Evolutionary conservation across 129 eudicot genomes (phyloP).

Genomic region (Flaveria brownii): DNA sequence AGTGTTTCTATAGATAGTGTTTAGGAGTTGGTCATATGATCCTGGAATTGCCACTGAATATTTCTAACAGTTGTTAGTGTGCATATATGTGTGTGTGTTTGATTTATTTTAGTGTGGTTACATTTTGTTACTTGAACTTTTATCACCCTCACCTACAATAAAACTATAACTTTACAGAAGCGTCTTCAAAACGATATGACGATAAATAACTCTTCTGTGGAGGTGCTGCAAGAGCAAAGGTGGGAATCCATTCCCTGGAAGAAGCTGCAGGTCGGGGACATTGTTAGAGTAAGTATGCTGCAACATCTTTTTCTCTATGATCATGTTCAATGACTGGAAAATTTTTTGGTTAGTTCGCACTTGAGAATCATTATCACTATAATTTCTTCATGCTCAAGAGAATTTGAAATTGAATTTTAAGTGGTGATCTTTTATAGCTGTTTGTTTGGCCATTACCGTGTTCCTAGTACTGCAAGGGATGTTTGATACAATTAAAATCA

Average conservation of each 20-base stretch:
- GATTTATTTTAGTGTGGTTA: background rate
- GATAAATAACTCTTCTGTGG: slow-evolving; percentile 75
- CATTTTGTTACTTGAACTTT: slow-evolving; percentile 10
- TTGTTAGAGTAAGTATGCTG: slow-evolving; percentile 66
- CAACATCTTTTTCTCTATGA: slow-evolving; percentile 1
- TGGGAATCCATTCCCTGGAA: slow-evolving; percentile 89
- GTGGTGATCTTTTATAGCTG: background rate
- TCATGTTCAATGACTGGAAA: slow-evolving; percentile 3
- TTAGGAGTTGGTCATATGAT: slow-evolving; percentile 8
- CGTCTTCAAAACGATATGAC: slow-evolving; percentile 88
- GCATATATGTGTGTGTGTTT: background rate
- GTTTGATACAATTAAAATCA: background rate
- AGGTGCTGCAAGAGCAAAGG: slow-evolving; percentile 68
- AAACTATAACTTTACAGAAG: slow-evolving; percentile 56
- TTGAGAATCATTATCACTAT: background rate
- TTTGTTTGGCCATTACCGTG: background rate
- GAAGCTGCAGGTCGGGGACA: slow-evolving; percentile 90
- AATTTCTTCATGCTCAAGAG: slow-evolving; percentile 8
- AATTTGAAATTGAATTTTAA: background rate
- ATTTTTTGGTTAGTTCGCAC: slow-evolving; percentile 8
- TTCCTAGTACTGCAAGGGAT: background rate
- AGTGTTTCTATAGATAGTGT: background rate
- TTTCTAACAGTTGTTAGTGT: background rate
- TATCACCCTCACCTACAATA: background rate
- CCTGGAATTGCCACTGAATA: slow-evolving; percentile 1